Conservation (phyloP, 345 rosid genomes). For the Citrus mangshanensis region DNA sequence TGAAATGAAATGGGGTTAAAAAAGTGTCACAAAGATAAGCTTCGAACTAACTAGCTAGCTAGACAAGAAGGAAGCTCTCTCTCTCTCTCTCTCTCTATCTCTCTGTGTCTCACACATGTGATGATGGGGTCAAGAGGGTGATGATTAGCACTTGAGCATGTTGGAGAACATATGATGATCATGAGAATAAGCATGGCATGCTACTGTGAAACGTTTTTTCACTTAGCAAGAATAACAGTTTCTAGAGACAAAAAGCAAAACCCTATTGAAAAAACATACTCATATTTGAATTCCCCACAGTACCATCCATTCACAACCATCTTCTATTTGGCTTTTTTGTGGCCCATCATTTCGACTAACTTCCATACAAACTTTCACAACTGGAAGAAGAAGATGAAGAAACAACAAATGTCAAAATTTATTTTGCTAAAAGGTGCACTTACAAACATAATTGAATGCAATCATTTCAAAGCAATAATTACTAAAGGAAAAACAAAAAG, state of each 20-base stretch:
- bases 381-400: background rate
- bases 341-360: slow-evolving; percentile 30
- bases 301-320: background rate
- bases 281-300: background rate
- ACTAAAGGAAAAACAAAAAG: slow-evolving; percentile 13
- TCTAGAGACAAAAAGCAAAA: background rate
- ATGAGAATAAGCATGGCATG: slow-evolving; percentile 13
- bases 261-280: background rate
- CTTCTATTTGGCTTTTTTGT: slow-evolving; percentile 1
- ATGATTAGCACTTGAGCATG: slow-evolving; percentile 45
- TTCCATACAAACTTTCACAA: slow-evolving; percentile 29
- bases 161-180: slow-evolving; percentile 22
- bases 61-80: background rate
- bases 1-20: background rate
- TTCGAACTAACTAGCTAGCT: background rate
- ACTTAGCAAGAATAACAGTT: background rate
- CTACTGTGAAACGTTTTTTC: background rate
- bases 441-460: slow-evolving; percentile 13
- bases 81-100: too few species aligned
- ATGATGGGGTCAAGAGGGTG: slow-evolving; percentile 36
- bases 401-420: background rate
- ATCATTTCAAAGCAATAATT: slow-evolving; percentile 36
- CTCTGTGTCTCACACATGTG: background rate
- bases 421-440: slow-evolving; percentile 13
- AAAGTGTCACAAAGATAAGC: background rate